These are phyloP conservation scores for Wakefieldia striispora DNA, from an alignment of 768 basidiomycete genomes.

Conservation along the genomic window DNA sequence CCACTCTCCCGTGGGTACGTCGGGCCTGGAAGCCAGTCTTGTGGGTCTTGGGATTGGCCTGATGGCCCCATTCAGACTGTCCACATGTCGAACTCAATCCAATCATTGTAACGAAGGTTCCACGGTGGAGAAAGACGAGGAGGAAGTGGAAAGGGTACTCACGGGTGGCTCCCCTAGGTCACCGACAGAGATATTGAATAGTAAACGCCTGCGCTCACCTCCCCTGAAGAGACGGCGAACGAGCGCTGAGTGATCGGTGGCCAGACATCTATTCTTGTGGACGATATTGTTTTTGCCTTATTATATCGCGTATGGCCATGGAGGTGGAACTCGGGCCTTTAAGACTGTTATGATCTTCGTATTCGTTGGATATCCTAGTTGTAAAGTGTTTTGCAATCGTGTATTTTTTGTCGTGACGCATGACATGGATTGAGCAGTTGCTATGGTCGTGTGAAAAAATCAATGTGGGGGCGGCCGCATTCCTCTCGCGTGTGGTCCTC, in stretches of 20 bases:
- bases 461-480: conserved; percentile 10
- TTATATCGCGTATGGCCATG: conserved; percentile 10
- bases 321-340: conserved; percentile 4
- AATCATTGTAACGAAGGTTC: conserved; percentile 7
- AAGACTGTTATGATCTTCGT: conserved; percentile 6
- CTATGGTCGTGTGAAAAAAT: conserved; percentile 25
- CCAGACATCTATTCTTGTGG: conserved; percentile 26
- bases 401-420: conserved; percentile 23
- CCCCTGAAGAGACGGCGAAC: conserved; percentile 54
- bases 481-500: conserved; percentile 17
- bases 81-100: conserved; percentile 36
- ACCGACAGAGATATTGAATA: conserved; percentile 21
- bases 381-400: conserved; percentile 33
- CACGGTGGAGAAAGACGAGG: conserved; percentile 29
- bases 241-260: conserved; percentile 16
- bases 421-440: conserved; percentile 1
- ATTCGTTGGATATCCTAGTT: conserved; percentile 27
- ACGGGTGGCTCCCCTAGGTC: conserved; percentile 20
- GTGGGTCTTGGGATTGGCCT: conserved; percentile 43
- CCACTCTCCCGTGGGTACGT: conserved; percentile 16
- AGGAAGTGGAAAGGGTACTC: conserved; percentile 34
- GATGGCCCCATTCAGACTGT: conserved; percentile 53
- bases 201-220: conserved; percentile 30
- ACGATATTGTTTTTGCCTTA: conserved; percentile 12
- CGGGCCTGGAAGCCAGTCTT: conserved; percentile 33